Evolutionary conservation across 2,329 filamentous ascomycete genomes (phyloP), one percentile per base, ranked within the genome.

Genomic region (Laburnicola sp.): DNA sequence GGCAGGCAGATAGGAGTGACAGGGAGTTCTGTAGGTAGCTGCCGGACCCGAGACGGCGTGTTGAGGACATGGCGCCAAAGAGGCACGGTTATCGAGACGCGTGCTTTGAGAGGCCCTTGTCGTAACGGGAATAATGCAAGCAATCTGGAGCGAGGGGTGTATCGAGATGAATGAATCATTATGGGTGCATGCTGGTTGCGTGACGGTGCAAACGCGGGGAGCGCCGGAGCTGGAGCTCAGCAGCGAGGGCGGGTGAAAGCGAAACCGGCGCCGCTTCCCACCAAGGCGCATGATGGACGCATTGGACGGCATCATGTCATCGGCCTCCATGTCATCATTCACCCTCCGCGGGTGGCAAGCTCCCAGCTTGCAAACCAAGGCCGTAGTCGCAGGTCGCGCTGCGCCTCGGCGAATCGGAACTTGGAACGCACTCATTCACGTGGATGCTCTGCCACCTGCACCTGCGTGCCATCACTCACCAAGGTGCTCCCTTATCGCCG

Each of bases 251-350:
- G 30, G 32, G 41, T 28, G 36, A 35, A 40, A 21, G 28, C 39
- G 46, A 50, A 51, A 56, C 62, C 51, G 51, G 45, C 57, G 57
- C 61, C 60, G 62, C 65, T 59, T 63, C 63, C 64, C 62, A 59
- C 60, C 57, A 60, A 48, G 65, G 62, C 65, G 65, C 62, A 65
- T 67, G 68, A 70, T 62, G 54, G 58, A 53, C 54, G 40, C 53
- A n/a, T n/a, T n/a, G n/a, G n/a, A n/a, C n/a, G n/a, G n/a, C 56
- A 66, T 65, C 60, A 66, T 68, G 64, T 56, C 66, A 66, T 66
- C 59, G 59, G 62, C 30, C 43, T 27, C 47, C 16, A 50, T 53
- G 46, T 50, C 51, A 53, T 53, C 51, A 53, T 53, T 32, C 43
- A 36, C 47, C 35, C 31, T 27, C 35, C 27, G 40, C 46, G 44